Percentiles rank a stretch among this genome's conserved stretches.
phyloP scores from a whole-genome alignment of 192 early-diverging fungal species.

The Powellomyces hirtus region DNA sequence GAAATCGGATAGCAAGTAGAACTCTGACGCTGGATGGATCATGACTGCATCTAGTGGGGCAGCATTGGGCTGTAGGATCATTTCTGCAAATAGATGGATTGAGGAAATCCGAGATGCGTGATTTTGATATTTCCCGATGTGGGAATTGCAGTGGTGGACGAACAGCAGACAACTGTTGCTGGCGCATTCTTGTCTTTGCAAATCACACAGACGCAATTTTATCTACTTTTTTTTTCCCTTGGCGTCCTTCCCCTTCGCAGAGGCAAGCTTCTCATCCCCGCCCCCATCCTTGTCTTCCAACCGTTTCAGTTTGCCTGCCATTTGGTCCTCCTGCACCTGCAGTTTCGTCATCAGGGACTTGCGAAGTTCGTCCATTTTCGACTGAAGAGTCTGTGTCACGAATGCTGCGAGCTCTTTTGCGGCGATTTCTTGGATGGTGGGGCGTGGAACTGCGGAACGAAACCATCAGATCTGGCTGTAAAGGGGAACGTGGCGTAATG shows the following conservation, averaged over 20 bases:
- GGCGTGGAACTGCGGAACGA: background rate
- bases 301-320: conserved; percentile 27
- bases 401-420: conserved; percentile 36
- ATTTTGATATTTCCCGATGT: too few species aligned
- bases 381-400: conserved; percentile 29
- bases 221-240: conserved; percentile 10
- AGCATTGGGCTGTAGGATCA: too few species aligned
- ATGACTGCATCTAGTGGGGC: too few species aligned
- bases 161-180: too few species aligned
- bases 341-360: conserved; percentile 34
- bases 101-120: too few species aligned
- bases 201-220: too few species aligned
- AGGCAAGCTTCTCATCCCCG: background rate
- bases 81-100: too few species aligned
- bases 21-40: too few species aligned
- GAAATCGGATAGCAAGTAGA: background rate
- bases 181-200: too few species aligned
- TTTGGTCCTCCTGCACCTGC: conserved; percentile 40
- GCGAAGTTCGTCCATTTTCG: conserved; percentile 50
- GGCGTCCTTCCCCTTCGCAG: background rate
- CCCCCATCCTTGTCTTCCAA: conserved; percentile 40
- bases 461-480: background rate
- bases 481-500: too few species aligned
- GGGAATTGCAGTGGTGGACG: too few species aligned
- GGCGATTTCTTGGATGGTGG: conserved; percentile 40